A percentile compares a stretch with the other conserved stretches of the same genome.
Evolutionary conservation across 352 stramenopile species (phyloP).

Genomic region (Phytophthora capsici): DNA sequence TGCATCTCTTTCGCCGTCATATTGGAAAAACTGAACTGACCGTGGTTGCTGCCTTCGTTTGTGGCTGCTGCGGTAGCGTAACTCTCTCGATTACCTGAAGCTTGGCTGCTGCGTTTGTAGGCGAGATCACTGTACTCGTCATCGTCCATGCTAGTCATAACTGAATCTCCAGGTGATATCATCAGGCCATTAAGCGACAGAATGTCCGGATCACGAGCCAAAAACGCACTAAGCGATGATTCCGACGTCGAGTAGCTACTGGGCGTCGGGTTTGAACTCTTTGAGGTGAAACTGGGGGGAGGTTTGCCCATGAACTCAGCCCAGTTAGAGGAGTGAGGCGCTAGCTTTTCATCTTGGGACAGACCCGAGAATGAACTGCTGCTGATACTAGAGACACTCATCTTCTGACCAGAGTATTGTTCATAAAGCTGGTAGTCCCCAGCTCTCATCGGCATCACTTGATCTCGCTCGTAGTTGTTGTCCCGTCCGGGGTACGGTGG

Average conservation of each 20-base stretch:
- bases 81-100: conserved; percentile 21
- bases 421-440: conserved; percentile 25
- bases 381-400: conserved; percentile 60
- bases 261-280: conserved; percentile 14
- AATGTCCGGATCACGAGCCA: conserved; percentile 48
- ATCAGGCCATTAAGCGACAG: conserved; percentile 46
- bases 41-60: conserved; percentile 42
- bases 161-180: conserved; percentile 33
- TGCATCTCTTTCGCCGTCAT: conserved; percentile 34
- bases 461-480: conserved; percentile 19
- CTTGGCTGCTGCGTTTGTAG: conserved; percentile 10
- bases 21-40: conserved; percentile 34
- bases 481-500: conserved; percentile 17
- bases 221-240: conserved; percentile 39
- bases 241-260: conserved; percentile 43
- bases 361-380: conserved; percentile 52
- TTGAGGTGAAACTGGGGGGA: conserved; percentile 2
- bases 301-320: conserved; percentile 29
- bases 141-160: conserved; percentile 29
- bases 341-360: conserved; percentile 36
- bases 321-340: conserved; percentile 31
- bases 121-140: conserved; percentile 20
- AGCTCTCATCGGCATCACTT: conserved; percentile 19
- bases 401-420: conserved; percentile 28
- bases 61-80: conserved; percentile 33